Percentiles rank a stretch among this genome's conserved stretches.
These are phyloP conservation scores for Zygoascus biomembranicola DNA, from an alignment of 805 yeast genomes.

Conservation along the genomic window DNA sequence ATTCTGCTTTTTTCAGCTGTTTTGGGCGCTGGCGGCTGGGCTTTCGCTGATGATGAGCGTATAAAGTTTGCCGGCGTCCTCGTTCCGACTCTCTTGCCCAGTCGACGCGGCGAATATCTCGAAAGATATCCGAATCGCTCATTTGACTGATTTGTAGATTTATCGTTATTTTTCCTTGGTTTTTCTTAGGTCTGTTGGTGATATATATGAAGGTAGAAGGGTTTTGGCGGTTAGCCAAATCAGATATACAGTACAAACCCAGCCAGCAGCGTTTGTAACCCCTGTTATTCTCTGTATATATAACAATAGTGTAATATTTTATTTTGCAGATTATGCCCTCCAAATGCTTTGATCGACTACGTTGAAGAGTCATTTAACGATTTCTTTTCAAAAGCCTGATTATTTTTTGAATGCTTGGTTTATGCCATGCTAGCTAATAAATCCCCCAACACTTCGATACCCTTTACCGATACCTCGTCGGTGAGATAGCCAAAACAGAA, in stretches of 20 bases:
- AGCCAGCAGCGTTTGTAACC: too few relatives aligned
- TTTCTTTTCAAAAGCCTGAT: too few relatives aligned
- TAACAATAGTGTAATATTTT: too few relatives aligned
- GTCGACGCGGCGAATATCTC: neutral
- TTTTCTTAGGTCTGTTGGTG: too few relatives aligned
- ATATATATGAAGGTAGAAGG: too few relatives aligned
- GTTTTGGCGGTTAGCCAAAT: too few relatives aligned
- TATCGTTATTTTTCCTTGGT: neutral
- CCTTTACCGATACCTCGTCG: constrained; percentile 24
- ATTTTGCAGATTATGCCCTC: too few relatives aligned
- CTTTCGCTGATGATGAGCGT: neutral
- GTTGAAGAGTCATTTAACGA: too few relatives aligned
- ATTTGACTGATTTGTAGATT: neutral
- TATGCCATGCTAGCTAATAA: neutral
- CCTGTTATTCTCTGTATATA: too few relatives aligned
- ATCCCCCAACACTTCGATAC: constrained; percentile 49
- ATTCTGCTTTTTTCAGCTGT: neutral
- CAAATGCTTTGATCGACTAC: too few relatives aligned
- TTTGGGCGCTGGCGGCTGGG: neutral
- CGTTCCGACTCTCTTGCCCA: neutral
- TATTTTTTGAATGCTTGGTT: too few relatives aligned
- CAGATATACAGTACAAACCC: too few relatives aligned
- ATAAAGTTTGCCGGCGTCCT: neutral
- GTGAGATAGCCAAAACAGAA: constrained; percentile 9
- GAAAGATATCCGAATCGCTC: neutral